phyloP scores from a whole-genome alignment of 139 green algal species.

The Tetraselmis chui region DNA sequence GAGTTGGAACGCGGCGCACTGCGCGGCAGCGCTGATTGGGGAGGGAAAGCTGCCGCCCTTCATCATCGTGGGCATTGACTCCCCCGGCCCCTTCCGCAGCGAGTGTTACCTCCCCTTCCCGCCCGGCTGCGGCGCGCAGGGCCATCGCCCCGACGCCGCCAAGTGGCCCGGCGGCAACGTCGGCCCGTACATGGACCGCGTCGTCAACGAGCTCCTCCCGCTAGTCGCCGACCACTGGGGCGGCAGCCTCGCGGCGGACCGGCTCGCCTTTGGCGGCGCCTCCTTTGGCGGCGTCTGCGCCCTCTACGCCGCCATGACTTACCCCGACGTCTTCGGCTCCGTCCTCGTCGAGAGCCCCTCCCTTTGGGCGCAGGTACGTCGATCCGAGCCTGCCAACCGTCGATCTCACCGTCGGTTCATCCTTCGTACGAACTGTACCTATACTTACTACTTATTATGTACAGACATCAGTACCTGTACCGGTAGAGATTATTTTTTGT shows the following conservation, averaged over 20 bases:
- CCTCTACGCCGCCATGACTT: conserved; percentile 21
- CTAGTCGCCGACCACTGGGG: conserved; percentile 24
- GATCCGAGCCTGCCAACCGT: too few relatives aligned
- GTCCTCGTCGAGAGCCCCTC: conserved; percentile 40
- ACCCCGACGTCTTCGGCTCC: conserved; percentile 20
- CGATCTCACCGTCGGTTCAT: too few relatives aligned
- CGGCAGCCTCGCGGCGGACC: conserved; percentile 1
- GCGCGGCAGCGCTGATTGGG: conserved; percentile 26
- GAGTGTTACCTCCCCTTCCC: conserved; percentile 46
- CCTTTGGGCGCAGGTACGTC: too few relatives aligned
- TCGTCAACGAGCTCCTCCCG: conserved; percentile 33
- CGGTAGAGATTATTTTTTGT: too few relatives aligned
- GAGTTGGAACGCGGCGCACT: conserved; percentile 40
- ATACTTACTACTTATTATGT: too few relatives aligned
- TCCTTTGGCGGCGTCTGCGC: conserved; percentile 48
- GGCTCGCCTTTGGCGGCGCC: conserved; percentile 34
- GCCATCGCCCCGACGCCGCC: too few relatives aligned
- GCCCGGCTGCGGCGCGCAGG: too few relatives aligned
- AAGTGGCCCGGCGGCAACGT: conserved; percentile 17
- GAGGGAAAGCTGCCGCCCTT: conserved; percentile 38
- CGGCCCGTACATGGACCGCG: background rate
- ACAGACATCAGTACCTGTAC: too few relatives aligned
- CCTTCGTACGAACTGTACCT: too few relatives aligned
- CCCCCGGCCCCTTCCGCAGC: conserved; percentile 19
- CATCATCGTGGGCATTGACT: conserved; percentile 45